A percentile compares a stretch with the other conserved stretches of the same genome.
Evolutionary conservation across 129 eudicot species (phyloP).

Genomic region (Erigeron canadensis): DNA sequence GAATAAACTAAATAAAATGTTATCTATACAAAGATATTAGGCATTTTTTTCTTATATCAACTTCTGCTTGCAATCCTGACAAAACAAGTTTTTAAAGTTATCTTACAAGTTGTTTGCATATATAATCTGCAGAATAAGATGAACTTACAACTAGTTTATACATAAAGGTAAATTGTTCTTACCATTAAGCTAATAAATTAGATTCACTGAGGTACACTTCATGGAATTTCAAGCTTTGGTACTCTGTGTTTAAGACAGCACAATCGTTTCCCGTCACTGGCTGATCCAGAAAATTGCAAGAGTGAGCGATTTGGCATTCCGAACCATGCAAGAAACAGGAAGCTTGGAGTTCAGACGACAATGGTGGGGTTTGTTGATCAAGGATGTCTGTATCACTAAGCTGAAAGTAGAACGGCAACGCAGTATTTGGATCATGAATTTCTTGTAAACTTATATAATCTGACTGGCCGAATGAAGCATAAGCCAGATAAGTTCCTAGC

Average conservation of each 20-base stretch:
- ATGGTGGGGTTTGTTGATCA: constrained; percentile 30
- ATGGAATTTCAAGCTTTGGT: not conserved
- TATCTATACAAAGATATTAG: not conserved
- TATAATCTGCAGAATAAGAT: not conserved
- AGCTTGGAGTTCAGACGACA: constrained; percentile 19
- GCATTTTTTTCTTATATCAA: not conserved
- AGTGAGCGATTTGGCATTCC: constrained; percentile 25
- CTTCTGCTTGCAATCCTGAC: constrained; percentile 5
- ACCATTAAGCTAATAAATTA: not conserved
- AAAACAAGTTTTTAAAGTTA: constrained; percentile 2
- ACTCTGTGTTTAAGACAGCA: constrained; percentile 1
- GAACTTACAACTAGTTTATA: constrained; percentile 5
- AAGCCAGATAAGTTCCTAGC: constrained; percentile 48
- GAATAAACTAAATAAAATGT: constrained; percentile 7
- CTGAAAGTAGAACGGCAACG: constrained; percentile 24
- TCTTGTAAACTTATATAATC: constrained; percentile 28
- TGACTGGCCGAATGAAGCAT: constrained; percentile 26
- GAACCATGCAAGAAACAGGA: constrained; percentile 10
- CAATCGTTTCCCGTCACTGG: constrained; percentile 8
- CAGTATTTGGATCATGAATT: constrained; percentile 18
- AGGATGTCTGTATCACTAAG: constrained; percentile 12
- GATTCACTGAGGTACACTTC: not conserved
- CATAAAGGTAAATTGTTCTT: not conserved
- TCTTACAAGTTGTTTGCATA: constrained; percentile 21
- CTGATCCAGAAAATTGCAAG: constrained; percentile 17